A percentile compares a stretch with the other conserved stretches of the same genome.
phyloP scores from a whole-genome alignment of 495 filamentous ascomycete species.

The Eremomyces bilateralis region DNA sequence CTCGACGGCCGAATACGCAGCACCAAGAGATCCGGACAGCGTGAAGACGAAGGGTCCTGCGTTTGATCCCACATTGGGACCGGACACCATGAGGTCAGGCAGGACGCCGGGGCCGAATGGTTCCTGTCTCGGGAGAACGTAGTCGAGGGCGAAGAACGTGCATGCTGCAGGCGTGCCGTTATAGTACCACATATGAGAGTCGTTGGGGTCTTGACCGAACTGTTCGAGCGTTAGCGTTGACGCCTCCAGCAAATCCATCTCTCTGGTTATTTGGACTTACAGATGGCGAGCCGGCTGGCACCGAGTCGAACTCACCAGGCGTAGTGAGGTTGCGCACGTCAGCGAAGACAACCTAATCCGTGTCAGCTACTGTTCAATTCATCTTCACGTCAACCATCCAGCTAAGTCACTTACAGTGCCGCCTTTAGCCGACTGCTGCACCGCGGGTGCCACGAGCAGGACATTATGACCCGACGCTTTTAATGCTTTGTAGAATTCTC shows the following conservation, averaged over 20 bases:
- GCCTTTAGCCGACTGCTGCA: constrained; percentile 13
- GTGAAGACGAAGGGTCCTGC: constrained; percentile 21
- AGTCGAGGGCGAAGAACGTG: constrained; percentile 15
- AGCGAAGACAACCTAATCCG: constrained; percentile 14
- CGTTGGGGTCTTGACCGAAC: constrained; percentile 22
- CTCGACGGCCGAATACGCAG: constrained; percentile 19
- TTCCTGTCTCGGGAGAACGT: constrained; percentile 8
- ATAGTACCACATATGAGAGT: constrained; percentile 26
- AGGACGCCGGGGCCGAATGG: constrained; percentile 6
- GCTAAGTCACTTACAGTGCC: constrained; percentile 4
- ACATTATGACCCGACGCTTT: constrained; percentile 20
- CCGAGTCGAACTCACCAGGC: constrained; percentile 11
- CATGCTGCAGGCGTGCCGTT: constrained; percentile 23
- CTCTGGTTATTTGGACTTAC: too few species aligned
- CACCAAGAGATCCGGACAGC: constrained; percentile 19
- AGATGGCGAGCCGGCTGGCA: constrained; percentile 17
- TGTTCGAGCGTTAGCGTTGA: too few species aligned
- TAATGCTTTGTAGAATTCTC: constrained; percentile 22
- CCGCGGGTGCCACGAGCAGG: constrained; percentile 17
- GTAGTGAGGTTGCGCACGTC: constrained; percentile 13
- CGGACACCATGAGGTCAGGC: constrained; percentile 21
- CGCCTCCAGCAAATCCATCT: too few species aligned
- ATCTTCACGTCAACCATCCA: background rate
- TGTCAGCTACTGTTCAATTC: background rate
- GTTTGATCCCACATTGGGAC: constrained; percentile 22